Evolutionary conservation across 2,329 filamentous ascomycete genomes (phyloP).

Genomic region (Ustulina deusta): DNA sequence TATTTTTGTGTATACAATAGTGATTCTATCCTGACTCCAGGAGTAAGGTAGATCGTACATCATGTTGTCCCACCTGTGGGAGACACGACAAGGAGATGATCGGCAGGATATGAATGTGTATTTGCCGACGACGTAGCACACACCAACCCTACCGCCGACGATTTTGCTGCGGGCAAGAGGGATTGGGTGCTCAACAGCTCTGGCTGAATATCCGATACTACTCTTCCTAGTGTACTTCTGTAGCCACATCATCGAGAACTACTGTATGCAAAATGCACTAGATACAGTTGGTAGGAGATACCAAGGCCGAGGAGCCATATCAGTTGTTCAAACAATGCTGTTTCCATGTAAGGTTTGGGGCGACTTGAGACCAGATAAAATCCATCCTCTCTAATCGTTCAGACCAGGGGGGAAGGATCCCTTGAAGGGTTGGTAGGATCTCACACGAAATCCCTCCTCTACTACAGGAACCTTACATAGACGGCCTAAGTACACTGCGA

Average conservation of each 20-base stretch:
- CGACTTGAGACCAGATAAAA: neutral
- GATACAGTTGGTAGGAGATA: too few species aligned
- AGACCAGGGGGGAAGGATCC: neutral
- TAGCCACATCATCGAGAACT: neutral
- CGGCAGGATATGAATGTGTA: slow-evolving; percentile 27
- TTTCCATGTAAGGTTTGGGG: neutral
- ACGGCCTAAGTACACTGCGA: neutral
- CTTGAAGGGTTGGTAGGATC: neutral
- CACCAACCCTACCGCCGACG: slow-evolving; percentile 11
- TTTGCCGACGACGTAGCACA: slow-evolving; percentile 17
- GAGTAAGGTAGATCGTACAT: slow-evolving; percentile 28
- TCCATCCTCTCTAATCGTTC: neutral
- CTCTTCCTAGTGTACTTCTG: neutral
- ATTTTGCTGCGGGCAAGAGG: slow-evolving; percentile 8
- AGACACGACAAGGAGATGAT: slow-evolving; percentile 28
- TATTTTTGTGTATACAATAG: slow-evolving; percentile 8
- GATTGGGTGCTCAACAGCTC: slow-evolving; percentile 15
- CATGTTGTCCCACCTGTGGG: slow-evolving; percentile 2
- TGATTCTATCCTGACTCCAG: slow-evolving; percentile 20
- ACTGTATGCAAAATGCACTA: too few species aligned
- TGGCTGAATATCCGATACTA: slow-evolving; percentile 19
- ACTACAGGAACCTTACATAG: slow-evolving; percentile 5
- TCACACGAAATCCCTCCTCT: neutral
- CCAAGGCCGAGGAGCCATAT: neutral
- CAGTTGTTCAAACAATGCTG: neutral